Evolutionary conservation across 2,329 filamentous ascomycete genomes (phyloP), one percentile per base, ranked within the genome.

Genomic region (Calonectria leucothoes): DNA sequence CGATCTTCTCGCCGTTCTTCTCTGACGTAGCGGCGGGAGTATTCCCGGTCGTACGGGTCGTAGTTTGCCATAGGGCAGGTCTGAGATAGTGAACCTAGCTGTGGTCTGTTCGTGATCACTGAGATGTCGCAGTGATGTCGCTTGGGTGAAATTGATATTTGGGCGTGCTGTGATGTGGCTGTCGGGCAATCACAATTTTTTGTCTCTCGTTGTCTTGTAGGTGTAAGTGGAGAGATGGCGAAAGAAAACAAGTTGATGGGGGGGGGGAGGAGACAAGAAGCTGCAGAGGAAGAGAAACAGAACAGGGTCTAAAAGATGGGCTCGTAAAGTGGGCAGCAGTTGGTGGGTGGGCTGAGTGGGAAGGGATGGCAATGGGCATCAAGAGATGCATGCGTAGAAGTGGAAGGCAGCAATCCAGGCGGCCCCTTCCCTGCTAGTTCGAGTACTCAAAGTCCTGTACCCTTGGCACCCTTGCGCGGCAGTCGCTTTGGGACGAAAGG

Each of bases 21-120:
- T 69, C 89, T 87, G 82, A 89, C 87, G 80, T 90, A 87, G 74
- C 87, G 88, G 74, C 87, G 84, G 85, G 85, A 80, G 69, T 88
- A 86, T 67, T 90, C 87, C 78, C 83, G 84, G 55, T 91, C 89
- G 80, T 91, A 90, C 64, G 85, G 83, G 80, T 91, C 89, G 86
- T 91, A 91, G 78, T 86, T 85, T 75, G 85, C 82, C 84, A 85
- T 86, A 69, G 69, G 72, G 57, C 64, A 61, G 52, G 25, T 59
- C 23, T 77, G 63, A 29, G 63, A 29, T 57, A 5, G 17, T n/a
- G 31, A 51, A 39, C 20, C 17, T 23, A 29, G 37, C n/a, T 55
- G 63, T 49, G 51, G 48, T 63, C 29, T 66, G 55, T 66, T 49
- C 69, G 42, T 10, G 31, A 27, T 8, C 31, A 15, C 37, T 45